Percentiles rank a stretch among this genome's conserved stretches.
Conservation (phyloP, 2,329 filamentous ascomycete species). For the Aspergillus novofumigatus region DNA sequence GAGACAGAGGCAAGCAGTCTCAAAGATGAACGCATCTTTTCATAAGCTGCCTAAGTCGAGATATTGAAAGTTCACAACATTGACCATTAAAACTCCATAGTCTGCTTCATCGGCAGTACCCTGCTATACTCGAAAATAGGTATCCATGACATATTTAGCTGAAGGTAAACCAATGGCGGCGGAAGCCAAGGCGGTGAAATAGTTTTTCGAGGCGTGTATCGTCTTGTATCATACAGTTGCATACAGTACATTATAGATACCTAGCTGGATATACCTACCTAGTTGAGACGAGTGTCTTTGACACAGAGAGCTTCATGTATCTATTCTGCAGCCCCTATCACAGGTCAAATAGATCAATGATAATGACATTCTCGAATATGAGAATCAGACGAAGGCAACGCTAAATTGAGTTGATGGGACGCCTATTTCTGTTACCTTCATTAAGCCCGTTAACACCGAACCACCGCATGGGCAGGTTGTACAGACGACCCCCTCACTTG, state of each 20-base stretch:
- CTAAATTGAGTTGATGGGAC: background rate
- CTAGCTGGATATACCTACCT: background rate
- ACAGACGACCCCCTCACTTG: background rate
- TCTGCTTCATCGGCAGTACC: constrained; percentile 1
- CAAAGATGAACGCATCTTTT: constrained; percentile 28
- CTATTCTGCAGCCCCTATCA: background rate
- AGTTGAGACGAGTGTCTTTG: no score
- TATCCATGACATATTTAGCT: background rate
- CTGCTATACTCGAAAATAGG: background rate
- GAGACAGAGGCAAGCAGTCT: constrained; percentile 27
- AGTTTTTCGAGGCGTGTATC: background rate
- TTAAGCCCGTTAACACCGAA: background rate
- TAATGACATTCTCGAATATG: background rate
- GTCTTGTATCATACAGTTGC: background rate
- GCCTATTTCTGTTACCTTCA: background rate
- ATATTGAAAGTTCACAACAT: background rate
- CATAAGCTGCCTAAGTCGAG: background rate
- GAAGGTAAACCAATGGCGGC: background rate
- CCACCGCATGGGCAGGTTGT: background rate
- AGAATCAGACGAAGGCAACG: background rate
- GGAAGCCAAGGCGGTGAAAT: constrained; percentile 5
- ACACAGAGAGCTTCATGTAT: no score
- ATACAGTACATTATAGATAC: background rate
- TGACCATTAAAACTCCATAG: background rate
- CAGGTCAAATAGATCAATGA: background rate